phyloP scores from a whole-genome alignment of 2,329 filamentous ascomycete genomes.

The Claviceps arundinis region DNA sequence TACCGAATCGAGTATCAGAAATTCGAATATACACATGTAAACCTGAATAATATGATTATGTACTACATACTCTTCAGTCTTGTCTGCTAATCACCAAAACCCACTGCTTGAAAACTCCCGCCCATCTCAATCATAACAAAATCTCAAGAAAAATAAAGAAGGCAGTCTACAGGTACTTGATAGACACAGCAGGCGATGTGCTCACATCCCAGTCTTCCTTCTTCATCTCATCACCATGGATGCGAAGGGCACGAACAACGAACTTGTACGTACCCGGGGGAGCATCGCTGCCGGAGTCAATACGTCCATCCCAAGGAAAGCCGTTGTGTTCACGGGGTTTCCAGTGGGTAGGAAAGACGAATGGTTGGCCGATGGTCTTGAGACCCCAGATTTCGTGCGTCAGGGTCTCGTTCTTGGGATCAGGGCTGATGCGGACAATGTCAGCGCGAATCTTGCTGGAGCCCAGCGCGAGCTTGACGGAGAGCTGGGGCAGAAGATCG shows the following conservation, averaged over 20 bases:
- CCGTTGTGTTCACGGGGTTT: slow-evolving; percentile 11
- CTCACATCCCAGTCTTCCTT: slow-evolving; percentile 32
- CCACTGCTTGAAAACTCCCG: too few relatives aligned
- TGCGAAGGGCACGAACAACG: slow-evolving; percentile 32
- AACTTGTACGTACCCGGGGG: slow-evolving; percentile 37
- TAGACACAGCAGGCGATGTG: slow-evolving; percentile 29
- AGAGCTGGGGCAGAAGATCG: slow-evolving; percentile 25
- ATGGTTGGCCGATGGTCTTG: slow-evolving; percentile 28
- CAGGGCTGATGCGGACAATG: slow-evolving; percentile 23
- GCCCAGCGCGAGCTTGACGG: slow-evolving; percentile 31
- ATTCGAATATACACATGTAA: too few relatives aligned
- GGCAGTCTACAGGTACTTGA: slow-evolving; percentile 23
- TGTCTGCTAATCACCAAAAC: not conserved
- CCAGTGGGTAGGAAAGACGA: slow-evolving; percentile 26
- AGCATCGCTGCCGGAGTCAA: slow-evolving; percentile 33
- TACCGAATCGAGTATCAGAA: too few relatives aligned
- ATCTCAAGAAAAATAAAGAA: too few relatives aligned
- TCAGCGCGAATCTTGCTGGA: slow-evolving; percentile 30
- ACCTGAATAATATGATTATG: too few relatives aligned
- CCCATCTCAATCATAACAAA: too few relatives aligned
- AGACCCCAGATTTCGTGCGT: slow-evolving; percentile 23
- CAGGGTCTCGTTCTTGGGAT: slow-evolving; percentile 10
- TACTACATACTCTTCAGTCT: not conserved
- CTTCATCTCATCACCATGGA: slow-evolving; percentile 34
- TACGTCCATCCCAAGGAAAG: slow-evolving; percentile 30